These are phyloP conservation scores for Prunus dulcis DNA, from an alignment of 306 rosid species.

Conservation along the genomic window DNA sequence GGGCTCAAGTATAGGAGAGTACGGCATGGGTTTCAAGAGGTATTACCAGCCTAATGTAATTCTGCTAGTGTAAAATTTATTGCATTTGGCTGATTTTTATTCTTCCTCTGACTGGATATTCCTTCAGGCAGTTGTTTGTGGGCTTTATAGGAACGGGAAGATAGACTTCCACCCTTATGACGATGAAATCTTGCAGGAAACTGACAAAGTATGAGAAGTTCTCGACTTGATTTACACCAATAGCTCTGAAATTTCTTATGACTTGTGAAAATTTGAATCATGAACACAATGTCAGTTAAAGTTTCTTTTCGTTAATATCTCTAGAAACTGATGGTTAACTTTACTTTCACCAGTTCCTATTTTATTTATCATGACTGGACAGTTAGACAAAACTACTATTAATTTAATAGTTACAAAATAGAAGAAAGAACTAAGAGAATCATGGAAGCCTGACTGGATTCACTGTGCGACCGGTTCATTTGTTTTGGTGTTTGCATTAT, in stretches of 20 bases:
- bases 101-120: constrained; percentile 24
- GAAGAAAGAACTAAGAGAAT: neutral
- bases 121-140: constrained; percentile 86
- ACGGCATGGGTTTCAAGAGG: constrained; percentile 66
- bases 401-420: neutral
- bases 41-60: constrained; percentile 29
- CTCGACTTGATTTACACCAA: constrained; percentile 12
- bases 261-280: neutral
- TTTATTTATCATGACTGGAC: neutral
- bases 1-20: constrained; percentile 68
- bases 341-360: neutral
- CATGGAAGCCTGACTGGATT: neutral
- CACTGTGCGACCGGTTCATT: neutral
- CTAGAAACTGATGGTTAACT: constrained; percentile 4
- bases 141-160: constrained; percentile 78
- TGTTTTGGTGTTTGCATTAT: neutral
- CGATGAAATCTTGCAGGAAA: constrained; percentile 62
- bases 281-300: neutral
- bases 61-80: constrained; percentile 14
- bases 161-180: constrained; percentile 87
- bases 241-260: neutral
- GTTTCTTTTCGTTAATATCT: neutral
- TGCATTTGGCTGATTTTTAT: constrained; percentile 8
- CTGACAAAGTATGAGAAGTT: constrained; percentile 73
- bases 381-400: neutral